A percentile compares a stretch with the other conserved stretches of the same genome.
phyloP scores from a whole-genome alignment of 2,329 filamentous ascomycete species.

The Fusarium ambrosium region DNA sequence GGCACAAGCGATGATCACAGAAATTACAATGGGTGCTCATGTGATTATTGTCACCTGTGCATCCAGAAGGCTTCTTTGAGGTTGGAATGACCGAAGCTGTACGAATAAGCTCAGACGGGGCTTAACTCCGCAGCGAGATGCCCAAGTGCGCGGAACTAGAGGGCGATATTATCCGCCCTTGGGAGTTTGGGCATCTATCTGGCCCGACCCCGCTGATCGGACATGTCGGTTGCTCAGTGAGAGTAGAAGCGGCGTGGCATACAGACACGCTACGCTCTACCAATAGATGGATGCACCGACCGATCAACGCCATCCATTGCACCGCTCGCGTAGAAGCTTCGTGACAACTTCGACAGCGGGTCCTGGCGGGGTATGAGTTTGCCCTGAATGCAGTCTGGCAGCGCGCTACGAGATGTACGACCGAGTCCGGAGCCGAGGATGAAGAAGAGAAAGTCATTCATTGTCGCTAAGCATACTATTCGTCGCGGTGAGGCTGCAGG shows the following conservation, averaged over 20 bases:
- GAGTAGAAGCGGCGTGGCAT: constrained; percentile 16
- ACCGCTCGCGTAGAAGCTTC: constrained; percentile 13
- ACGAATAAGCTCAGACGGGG: constrained; percentile 6
- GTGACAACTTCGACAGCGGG: constrained; percentile 9
- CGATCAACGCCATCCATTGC: constrained; percentile 3
- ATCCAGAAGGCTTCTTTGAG: not conserved
- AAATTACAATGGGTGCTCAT: constrained; percentile 23
- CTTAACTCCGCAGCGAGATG: constrained; percentile 12
- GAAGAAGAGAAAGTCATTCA: constrained; percentile 17
- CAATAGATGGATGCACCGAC: constrained; percentile 16
- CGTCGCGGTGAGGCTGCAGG: constrained; percentile 15
- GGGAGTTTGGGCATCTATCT: constrained; percentile 30
- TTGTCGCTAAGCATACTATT: constrained; percentile 23
- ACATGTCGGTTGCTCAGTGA: constrained; percentile 6
- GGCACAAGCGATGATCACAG: constrained; percentile 19
- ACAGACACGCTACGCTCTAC: constrained; percentile 19
- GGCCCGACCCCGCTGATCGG: constrained; percentile 30
- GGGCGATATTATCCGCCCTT: constrained; percentile 8
- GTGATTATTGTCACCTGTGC: constrained; percentile 25
- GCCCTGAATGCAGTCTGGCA: constrained; percentile 8
- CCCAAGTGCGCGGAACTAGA: constrained; percentile 4
- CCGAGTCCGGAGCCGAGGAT: not conserved
- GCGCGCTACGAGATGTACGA: not conserved
- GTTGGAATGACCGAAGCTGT: not conserved
- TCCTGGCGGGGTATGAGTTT: constrained; percentile 21